A percentile compares a stretch with the other conserved stretches of the same genome.
phyloP scores from a whole-genome alignment of 2,329 filamentous ascomycete genomes.

The Raffaelea arxii region DNA sequence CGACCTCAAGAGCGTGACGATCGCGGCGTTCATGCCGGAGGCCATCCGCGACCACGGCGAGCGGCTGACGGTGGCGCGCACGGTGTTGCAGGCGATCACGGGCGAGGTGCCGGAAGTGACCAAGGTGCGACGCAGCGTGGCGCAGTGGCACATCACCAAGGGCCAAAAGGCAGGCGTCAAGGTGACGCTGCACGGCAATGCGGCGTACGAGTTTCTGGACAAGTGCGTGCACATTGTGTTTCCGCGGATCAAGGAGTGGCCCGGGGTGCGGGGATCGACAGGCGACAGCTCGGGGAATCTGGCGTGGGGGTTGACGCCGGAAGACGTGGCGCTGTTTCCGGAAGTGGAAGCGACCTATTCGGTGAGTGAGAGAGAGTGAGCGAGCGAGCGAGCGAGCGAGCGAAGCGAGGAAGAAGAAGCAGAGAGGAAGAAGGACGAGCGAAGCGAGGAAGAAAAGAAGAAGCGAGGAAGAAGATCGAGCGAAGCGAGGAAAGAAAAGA shows the following conservation, averaged over 20 bases:
- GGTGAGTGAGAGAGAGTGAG: too few species aligned
- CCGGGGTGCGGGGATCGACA: constrained; percentile 54
- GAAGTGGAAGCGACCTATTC: constrained; percentile 94
- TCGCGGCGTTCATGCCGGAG: constrained; percentile 66
- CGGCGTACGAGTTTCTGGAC: constrained; percentile 82
- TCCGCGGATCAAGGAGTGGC: constrained; percentile 94
- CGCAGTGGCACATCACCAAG: constrained; percentile 63
- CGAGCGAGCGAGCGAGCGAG: too few species aligned
- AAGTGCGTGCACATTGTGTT: constrained; percentile 85
- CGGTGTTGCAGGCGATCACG: constrained; percentile 77
- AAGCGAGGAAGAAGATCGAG: too few species aligned
- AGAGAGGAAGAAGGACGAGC: too few species aligned
- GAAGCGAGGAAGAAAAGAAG: too few species aligned
- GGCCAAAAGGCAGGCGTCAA: constrained; percentile 69
- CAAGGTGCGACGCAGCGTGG: constrained; percentile 58
- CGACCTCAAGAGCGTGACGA: constrained; percentile 66
- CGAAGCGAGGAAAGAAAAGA: too few species aligned
- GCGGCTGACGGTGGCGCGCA: constrained; percentile 71
- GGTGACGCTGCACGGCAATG: constrained; percentile 64
- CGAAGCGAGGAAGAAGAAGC: too few species aligned
- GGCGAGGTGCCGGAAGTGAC: constrained; percentile 65
- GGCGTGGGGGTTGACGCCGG: constrained; percentile 65
- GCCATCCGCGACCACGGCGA: constrained; percentile 63
- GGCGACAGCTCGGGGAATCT: constrained; percentile 88
- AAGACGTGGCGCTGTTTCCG: constrained; percentile 75